Conservation (phyloP, 1,139 yeast species). For the Debaryomyces subglobosus region DNA sequence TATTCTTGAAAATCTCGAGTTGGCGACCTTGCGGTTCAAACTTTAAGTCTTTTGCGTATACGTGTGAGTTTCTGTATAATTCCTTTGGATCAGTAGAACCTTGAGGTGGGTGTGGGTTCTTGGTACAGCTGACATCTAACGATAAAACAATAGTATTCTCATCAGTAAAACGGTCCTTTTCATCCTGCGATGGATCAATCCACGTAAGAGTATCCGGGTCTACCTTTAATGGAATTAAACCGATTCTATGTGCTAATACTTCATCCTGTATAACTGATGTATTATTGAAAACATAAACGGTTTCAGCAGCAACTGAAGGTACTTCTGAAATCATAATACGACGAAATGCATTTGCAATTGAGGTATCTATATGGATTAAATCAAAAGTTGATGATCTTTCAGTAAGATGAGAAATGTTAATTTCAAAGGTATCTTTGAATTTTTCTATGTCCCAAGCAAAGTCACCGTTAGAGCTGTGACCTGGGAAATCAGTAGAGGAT, state of each 20-base stretch:
- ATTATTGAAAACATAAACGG: conserved; percentile 86
- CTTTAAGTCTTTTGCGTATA: conserved; percentile 85
- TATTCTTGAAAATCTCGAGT: conserved; percentile 62
- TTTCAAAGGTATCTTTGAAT: conserved; percentile 71
- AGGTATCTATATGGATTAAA: conserved; percentile 82
- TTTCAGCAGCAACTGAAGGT: conserved; percentile 93
- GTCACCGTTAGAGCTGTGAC: conserved; percentile 65
- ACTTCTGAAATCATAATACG: conserved; percentile 97
- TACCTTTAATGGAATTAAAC: conserved; percentile 84
- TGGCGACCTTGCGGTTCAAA: conserved; percentile 94
- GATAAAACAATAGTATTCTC: conserved; percentile 86
- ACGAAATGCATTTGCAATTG: conserved; percentile 94
- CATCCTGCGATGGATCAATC: conserved; percentile 70
- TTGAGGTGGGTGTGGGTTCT: conserved; percentile 81
- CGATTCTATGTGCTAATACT: conserved; percentile 92
- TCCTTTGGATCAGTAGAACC: conserved; percentile 81
- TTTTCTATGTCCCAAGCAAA: conserved; percentile 83
- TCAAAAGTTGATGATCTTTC: conserved; percentile 86
- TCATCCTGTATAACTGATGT: conserved; percentile 97
- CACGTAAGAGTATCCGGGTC: conserved; percentile 87
- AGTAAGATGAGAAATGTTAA: conserved; percentile 64
- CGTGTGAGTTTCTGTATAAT: conserved; percentile 78
- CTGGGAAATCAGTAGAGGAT: conserved; percentile 87
- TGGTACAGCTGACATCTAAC: conserved; percentile 80
- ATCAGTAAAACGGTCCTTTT: conserved; percentile 74